Evolutionary conservation across 2,329 filamentous ascomycete genomes (phyloP).

Genomic region (Rhinocladiella similis): DNA sequence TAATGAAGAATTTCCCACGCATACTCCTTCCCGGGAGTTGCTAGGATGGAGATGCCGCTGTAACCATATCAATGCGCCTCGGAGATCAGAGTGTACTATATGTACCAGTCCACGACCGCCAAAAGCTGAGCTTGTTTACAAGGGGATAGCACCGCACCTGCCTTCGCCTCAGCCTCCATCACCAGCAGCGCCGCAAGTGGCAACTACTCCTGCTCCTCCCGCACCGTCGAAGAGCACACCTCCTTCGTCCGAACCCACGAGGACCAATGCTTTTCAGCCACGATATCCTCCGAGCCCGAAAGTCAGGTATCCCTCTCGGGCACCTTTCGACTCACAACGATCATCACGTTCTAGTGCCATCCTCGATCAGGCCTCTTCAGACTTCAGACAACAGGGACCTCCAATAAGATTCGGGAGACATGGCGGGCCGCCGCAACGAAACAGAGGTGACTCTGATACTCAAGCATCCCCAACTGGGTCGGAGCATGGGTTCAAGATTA

Average conservation of each 20-base stretch:
- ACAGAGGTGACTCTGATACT: neutral
- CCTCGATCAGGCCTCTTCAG: neutral
- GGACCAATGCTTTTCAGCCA: constrained; percentile 41
- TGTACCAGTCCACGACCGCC: constrained; percentile 33
- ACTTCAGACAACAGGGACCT: neutral
- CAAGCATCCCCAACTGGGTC: neutral
- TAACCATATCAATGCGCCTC: constrained; percentile 21
- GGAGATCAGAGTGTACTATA: constrained; percentile 29
- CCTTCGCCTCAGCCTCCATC: neutral
- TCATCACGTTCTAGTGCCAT: neutral
- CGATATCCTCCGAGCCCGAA: neutral
- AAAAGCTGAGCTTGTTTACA: constrained; percentile 14
- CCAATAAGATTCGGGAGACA: neutral
- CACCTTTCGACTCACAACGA: too few relatives aligned
- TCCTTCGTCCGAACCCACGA: neutral
- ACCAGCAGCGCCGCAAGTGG: neutral
- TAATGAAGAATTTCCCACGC: constrained; percentile 24
- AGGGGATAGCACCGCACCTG: neutral
- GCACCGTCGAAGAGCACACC: neutral
- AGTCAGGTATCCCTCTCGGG: neutral
- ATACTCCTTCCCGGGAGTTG: constrained; percentile 13
- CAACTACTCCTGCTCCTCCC: neutral
- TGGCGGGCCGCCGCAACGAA: neutral
- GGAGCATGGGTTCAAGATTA: too few relatives aligned
- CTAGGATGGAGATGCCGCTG: constrained; percentile 21